Evolutionary conservation across 176 grass and related monocot species (phyloP), one percentile per base, ranked within the genome.

Genomic region (Lolium rigidum): DNA sequence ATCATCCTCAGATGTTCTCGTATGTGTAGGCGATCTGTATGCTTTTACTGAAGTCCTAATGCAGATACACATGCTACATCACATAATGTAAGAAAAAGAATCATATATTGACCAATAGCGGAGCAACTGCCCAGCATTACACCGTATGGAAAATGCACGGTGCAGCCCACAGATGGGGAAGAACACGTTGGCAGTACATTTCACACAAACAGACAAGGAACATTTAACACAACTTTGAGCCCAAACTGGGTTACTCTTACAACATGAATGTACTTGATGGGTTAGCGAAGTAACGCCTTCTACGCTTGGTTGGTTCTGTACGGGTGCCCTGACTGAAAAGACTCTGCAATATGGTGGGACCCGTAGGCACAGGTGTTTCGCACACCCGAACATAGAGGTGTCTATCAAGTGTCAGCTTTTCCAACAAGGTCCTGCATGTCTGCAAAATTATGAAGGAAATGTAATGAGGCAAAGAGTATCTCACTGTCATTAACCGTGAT

Each of bases 391-490:
- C 83, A 47, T 72, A 81, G 77, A 98, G 86, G 79, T 92, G 88
- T 20, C 86, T 84, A 46, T 94, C 92, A 12, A 80, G 49, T 75
- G 83, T 38, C 60, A 94, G 43, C 88, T 81, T 91, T 67, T 92
- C 86, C 79, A 98, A 63, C 70, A 98, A 87, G 67, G 86, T 85
- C 91, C 90, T 89, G 88, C 93, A 95, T 58, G 84, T 98, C 96
- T 98, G 86, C 46, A 84, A 70, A 86, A 88, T 2, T 43, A 59
- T 10, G 78, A 70, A 46, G 18, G 14, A 69, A 70, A 74, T 18
- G 46, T 39, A 76, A 71, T 77, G 31, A 77, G 64, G 28, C 14
- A 41, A 41, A 50, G 37, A 16, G 50, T 61, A 43, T n/a, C 17
- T 68, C 57, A 88, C 44, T 41, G 35, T 38, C 26, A 49, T 52